A percentile compares a stretch with the other conserved stretches of the same genome.
phyloP scores from a whole-genome alignment of 2,329 filamentous ascomycete genomes.

The Pestalotiopsis sp. region DNA sequence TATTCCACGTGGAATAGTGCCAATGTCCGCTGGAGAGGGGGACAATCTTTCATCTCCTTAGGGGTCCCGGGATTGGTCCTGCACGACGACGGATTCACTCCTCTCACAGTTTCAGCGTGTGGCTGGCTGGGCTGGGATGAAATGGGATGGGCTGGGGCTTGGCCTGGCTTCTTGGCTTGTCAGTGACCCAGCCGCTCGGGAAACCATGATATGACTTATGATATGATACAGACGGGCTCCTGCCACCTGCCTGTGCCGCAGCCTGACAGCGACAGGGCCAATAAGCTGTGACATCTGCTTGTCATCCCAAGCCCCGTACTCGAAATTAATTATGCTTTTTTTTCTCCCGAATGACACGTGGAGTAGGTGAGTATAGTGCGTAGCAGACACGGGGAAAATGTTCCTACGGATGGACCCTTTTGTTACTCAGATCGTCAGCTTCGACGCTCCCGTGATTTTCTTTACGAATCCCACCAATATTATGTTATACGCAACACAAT shows the following conservation, averaged over 20 bases:
- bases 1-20: no score
- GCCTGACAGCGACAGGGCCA: neutral
- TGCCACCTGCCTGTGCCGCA: neutral
- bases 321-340: neutral
- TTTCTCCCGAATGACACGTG: neutral
- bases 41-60: neutral
- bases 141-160: neutral
- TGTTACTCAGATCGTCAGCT: neutral
- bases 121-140: neutral
- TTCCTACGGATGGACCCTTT: neutral
- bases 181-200: neutral
- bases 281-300: neutral
- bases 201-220: neutral
- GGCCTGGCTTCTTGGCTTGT: neutral
- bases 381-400: neutral
- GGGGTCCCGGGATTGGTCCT: neutral
- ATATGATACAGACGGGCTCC: neutral
- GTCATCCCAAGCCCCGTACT: neutral
- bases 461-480: neutral
- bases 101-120: neutral
- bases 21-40: no score
- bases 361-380: neutral
- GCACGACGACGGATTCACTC: neutral
- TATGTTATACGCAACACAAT: neutral
- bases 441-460: neutral